phyloP scores from a whole-genome alignment of 2,329 filamentous ascomycete genomes.

The Colletotrichum gigasporum region DNA sequence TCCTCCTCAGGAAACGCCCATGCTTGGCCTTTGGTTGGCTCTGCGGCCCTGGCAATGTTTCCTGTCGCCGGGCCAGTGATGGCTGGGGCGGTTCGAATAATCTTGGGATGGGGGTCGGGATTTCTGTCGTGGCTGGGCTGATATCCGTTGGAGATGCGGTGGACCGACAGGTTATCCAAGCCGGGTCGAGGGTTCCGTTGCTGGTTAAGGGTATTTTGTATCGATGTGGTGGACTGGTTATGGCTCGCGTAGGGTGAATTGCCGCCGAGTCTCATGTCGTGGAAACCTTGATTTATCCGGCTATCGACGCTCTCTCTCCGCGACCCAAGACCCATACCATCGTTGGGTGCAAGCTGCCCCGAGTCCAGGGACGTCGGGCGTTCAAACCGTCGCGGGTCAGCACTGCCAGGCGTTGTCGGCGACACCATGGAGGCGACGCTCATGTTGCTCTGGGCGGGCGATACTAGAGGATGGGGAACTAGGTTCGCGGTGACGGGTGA shows the following conservation, averaged over 20 bases:
- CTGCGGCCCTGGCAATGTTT: constrained; percentile 75
- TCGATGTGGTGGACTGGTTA: constrained; percentile 79
- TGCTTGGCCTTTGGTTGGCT: constrained; percentile 83
- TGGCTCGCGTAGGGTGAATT: constrained; percentile 79
- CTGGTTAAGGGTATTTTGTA: constrained; percentile 75
- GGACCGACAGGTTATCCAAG: constrained; percentile 61
- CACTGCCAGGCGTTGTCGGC: constrained; percentile 59
- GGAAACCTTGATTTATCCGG: constrained; percentile 77
- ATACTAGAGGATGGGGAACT: constrained; percentile 62
- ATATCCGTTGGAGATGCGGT: constrained; percentile 73
- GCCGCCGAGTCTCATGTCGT: constrained; percentile 73
- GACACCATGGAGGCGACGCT: constrained; percentile 74
- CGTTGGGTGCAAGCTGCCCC: constrained; percentile 41
- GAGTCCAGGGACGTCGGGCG: constrained; percentile 49
- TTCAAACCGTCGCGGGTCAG: constrained; percentile 55
- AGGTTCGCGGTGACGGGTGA: constrained; percentile 65
- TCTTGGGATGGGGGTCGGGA: constrained; percentile 60
- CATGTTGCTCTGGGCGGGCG: constrained; percentile 68
- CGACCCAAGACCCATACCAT: constrained; percentile 57
- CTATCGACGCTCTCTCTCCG: constrained; percentile 84
- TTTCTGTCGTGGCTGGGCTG: constrained; percentile 68
- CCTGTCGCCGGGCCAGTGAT: constrained; percentile 77
- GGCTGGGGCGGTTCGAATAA: constrained; percentile 74
- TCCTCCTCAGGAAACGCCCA: constrained; percentile 86
- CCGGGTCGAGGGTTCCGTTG: constrained; percentile 68